Evolutionary conservation across 1,284 basidiomycete species (phyloP), one percentile per base, ranked within the genome.

Genomic region (Sutorius eximius): DNA sequence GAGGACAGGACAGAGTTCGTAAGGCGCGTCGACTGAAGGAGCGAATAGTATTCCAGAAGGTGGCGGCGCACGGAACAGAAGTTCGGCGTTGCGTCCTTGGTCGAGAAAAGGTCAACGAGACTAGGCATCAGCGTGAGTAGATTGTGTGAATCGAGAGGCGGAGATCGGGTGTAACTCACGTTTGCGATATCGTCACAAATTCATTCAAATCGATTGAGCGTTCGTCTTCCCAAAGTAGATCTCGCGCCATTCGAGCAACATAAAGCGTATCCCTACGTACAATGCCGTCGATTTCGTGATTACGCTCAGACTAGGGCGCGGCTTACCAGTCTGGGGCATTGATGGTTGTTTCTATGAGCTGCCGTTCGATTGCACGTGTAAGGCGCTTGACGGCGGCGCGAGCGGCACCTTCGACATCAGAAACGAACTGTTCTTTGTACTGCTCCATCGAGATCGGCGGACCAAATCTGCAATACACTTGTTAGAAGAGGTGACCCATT

Each of bases 291-390:
- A 55, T 42, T 53, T 52, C 57, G 33, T 40, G 33, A 44, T 55
- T 32, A 36, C 55, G 40, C 55, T 40, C 45, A 53, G 54, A 22
- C 49, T 36, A 53, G 59, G 56, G 45, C 2, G 42, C 34, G 42
- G 49, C 58, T 60, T 67, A 93, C 95, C 95, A 98, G 70, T 98
- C 91, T 29, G 91, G 88, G 10, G 93, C 91, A 69, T 98, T 98
- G 60, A 98, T 83, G 2, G 91, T 97, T 45, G 87, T 76, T 66
- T 86, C 83, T 36, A 86, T 71, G 59, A 98, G 75, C 63, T 86
- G 85, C 11, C 71, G 70, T 71, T 91, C 86, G 52, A 97, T 86
- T 33, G 78, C 74, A 55, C 81, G 82, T 16, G 95, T 96, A 53
- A 98, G 77, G 48, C 83, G 79, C 73, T 97, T 96, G 56, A 93